A percentile compares a stretch with the other conserved stretches of the same genome.
phyloP scores from a whole-genome alignment of 176 grass and related monocot genomes.

The Hyparrhenia diplandra region DNA sequence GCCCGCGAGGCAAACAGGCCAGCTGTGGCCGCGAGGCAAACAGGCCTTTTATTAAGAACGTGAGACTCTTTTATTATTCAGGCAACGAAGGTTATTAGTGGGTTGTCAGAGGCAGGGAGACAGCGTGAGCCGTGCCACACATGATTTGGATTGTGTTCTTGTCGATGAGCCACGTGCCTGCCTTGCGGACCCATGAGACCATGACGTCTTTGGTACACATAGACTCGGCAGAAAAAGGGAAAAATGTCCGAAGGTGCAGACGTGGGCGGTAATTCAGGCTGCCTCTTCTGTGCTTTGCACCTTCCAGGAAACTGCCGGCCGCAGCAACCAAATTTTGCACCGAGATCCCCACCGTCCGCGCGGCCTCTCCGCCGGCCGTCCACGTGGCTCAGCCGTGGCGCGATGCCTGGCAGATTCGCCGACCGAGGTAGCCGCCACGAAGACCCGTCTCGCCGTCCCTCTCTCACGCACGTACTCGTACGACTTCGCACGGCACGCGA shows the following conservation, averaged over 20 bases:
- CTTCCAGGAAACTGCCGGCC: not conserved
- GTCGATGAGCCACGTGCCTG: no score
- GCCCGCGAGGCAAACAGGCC: no score
- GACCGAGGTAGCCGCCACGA: not conserved
- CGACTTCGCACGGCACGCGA: not conserved
- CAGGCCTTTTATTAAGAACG: no score
- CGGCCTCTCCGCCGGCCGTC: not conserved
- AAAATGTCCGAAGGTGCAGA: not conserved
- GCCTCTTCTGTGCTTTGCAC: not conserved
- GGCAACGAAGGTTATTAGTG: no score
- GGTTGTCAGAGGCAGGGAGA: no score
- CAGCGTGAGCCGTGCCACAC: no score
- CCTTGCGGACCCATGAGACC: no score
- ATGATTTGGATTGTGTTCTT: no score
- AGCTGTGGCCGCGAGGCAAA: no score
- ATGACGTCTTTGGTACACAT: no score
- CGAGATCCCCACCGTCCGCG: not conserved
- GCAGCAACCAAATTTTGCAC: not conserved
- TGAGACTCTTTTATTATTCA: no score
- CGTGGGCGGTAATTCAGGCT: conserved; percentile 8
- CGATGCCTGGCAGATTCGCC: conserved; percentile 12
- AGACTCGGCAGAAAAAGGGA: not conserved
- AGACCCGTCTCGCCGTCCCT: not conserved
- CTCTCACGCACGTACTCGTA: not conserved
- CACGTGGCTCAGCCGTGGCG: not conserved